Conservation (phyloP, 768 basidiomycete genomes). For the Phylloporus sp. region DNA sequence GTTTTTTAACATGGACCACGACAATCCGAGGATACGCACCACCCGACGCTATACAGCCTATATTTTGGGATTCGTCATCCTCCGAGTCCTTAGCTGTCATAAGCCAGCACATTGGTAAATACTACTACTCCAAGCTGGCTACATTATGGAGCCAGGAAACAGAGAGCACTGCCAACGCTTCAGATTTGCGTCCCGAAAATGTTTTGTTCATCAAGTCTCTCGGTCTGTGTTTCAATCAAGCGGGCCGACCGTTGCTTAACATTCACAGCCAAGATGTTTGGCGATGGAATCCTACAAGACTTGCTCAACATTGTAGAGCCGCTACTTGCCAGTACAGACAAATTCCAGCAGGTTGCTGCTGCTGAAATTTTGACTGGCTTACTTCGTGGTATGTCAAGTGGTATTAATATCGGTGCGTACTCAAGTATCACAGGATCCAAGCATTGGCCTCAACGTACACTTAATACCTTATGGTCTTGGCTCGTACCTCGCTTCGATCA, state of each 20-base stretch:
- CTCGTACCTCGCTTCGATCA: slow-evolving; percentile 52
- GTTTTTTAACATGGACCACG: slow-evolving; percentile 73
- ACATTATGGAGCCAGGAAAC: slow-evolving; percentile 82
- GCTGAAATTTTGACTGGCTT: slow-evolving; percentile 72
- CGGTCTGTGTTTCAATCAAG: slow-evolving; percentile 35
- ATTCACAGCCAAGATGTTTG: slow-evolving; percentile 64
- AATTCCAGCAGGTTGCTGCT: slow-evolving; percentile 83
- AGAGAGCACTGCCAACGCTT: slow-evolving; percentile 44
- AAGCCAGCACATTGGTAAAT: slow-evolving; percentile 39
- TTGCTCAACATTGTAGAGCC: slow-evolving; percentile 57
- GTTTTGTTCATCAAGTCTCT: slow-evolving; percentile 46
- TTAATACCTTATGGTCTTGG: slow-evolving; percentile 71
- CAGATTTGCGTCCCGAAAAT: slow-evolving; percentile 58
- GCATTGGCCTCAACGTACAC: slow-evolving; percentile 65
- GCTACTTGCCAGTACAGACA: slow-evolving; percentile 61
- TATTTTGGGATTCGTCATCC: slow-evolving; percentile 55
- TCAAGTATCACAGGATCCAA: slow-evolving; percentile 57
- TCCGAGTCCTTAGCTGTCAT: slow-evolving; percentile 51
- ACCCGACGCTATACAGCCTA: slow-evolving; percentile 27
- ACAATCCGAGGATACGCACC: slow-evolving; percentile 58
- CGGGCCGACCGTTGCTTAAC: slow-evolving; percentile 39
- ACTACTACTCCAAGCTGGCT: slow-evolving; percentile 60
- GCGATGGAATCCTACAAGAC: slow-evolving; percentile 46
- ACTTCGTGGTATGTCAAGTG: slow-evolving; percentile 53
- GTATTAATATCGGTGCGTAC: background rate